Percentiles rank a stretch among this genome's conserved stretches.
Conservation (phyloP, 2,329 filamentous ascomycete genomes). For the Alternaria sp. region DNA sequence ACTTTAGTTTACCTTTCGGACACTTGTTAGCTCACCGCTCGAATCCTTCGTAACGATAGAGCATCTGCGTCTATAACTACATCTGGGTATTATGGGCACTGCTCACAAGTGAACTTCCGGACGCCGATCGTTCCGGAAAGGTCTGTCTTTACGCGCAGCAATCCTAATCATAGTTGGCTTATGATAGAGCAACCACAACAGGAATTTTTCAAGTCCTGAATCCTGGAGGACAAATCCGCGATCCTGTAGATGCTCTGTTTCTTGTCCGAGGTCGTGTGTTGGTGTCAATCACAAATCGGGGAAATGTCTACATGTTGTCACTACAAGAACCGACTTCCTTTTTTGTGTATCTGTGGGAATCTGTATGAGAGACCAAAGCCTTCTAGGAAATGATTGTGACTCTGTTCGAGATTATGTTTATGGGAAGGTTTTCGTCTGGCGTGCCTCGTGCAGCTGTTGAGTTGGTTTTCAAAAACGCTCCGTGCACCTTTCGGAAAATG, state of each 20-base stretch:
- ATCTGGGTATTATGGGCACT: neutral
- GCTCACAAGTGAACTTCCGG: neutral
- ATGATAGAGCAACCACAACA: neutral
- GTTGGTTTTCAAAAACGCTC: neutral
- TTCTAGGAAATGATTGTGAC: neutral
- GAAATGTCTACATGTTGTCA: neutral
- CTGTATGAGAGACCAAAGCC: neutral
- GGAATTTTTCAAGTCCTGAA: too few relatives aligned
- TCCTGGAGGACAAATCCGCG: neutral
- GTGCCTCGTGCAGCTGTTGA: neutral
- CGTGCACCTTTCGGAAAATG: neutral
- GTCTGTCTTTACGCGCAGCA: neutral
- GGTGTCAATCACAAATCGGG: neutral
- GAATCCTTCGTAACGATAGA: neutral
- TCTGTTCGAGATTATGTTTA: neutral
- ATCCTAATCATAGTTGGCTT: neutral
- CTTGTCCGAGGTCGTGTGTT: neutral
- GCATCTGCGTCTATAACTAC: neutral
- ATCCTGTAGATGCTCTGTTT: neutral
- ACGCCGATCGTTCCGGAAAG: neutral
- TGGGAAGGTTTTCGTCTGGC: neutral
- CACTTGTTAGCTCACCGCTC: neutral
- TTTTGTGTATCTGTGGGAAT: neutral
- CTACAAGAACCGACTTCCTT: neutral
- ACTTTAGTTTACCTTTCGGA: constrained; percentile 1